These are phyloP conservation scores for Trifolium subterraneum DNA, from an alignment of 306 rosid genomes.

Conservation along the genomic window DNA sequence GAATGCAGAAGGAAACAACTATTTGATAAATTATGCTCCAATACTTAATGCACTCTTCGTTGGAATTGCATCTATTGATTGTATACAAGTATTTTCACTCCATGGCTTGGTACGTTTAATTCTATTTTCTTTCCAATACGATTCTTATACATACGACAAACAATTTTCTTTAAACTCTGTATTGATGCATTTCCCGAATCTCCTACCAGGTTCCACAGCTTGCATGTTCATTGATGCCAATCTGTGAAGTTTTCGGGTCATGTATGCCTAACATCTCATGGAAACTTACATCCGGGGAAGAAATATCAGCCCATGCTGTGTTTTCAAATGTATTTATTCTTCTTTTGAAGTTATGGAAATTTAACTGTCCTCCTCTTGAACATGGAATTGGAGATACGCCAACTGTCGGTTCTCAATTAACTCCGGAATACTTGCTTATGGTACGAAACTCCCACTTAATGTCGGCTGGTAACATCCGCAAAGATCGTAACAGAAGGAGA, in stretches of 20 bases:
- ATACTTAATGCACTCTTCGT: constrained; percentile 78
- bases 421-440: constrained; percentile 90
- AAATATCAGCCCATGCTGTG: constrained; percentile 89
- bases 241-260: constrained; percentile 97
- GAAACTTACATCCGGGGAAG: constrained; percentile 75
- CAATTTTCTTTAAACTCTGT: background rate
- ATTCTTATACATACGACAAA: background rate
- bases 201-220: constrained; percentile 88
- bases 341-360: constrained; percentile 92
- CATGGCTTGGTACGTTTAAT: constrained; percentile 87
- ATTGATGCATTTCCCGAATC: constrained; percentile 40
- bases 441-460: constrained; percentile 81
- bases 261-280: constrained; percentile 85
- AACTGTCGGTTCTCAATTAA: constrained; percentile 87
- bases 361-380: constrained; percentile 93
- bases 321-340: constrained; percentile 96
- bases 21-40: constrained; percentile 83
- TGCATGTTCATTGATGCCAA: constrained; percentile 96
- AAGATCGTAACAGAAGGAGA: constrained; percentile 73
- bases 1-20: constrained; percentile 64
- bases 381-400: constrained; percentile 94
- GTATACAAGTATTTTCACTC: constrained; percentile 87
- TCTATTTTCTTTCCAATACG: background rate
- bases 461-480: constrained; percentile 60
- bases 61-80: constrained; percentile 91